Evolutionary conservation across 1,139 yeast species (phyloP).

Genomic region (Sugiyamaella xylanicola): DNA sequence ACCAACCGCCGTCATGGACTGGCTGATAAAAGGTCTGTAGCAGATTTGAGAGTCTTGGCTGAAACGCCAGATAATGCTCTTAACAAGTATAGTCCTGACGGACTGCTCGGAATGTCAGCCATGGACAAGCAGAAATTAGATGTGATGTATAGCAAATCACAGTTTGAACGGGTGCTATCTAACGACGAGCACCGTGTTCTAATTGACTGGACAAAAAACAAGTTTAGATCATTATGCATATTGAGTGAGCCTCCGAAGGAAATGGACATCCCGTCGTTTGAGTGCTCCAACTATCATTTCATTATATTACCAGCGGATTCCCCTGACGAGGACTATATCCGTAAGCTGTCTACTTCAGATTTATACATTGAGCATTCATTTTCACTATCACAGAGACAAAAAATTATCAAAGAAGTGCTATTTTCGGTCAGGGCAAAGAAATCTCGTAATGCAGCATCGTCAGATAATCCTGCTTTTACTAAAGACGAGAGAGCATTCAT

Average conservation of each 20-base stretch:
- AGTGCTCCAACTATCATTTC: conserved; percentile 46
- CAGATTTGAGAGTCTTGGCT: conserved; percentile 20
- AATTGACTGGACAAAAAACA: conserved; percentile 65
- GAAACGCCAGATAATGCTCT: conserved; percentile 19
- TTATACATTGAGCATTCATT: conserved; percentile 58
- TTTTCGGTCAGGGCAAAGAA: conserved; percentile 19
- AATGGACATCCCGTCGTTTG: conserved; percentile 37
- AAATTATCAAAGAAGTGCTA: conserved; percentile 44
- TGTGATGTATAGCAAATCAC: conserved; percentile 51
- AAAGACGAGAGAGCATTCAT: conserved; percentile 51
- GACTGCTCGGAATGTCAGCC: conserved; percentile 28
- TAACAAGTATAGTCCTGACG: conserved; percentile 23
- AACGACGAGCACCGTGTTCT: conserved; percentile 62
- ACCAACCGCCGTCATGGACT: not conserved
- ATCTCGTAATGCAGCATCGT: not conserved
- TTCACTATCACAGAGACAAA: conserved; percentile 41
- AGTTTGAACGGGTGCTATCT: conserved; percentile 48
- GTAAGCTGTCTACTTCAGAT: conserved; percentile 47
- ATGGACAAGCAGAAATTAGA: conserved; percentile 51
- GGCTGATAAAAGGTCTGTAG: conserved; percentile 15
- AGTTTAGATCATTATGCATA: conserved; percentile 61
- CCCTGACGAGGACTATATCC: conserved; percentile 50
- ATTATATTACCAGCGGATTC: conserved; percentile 49
- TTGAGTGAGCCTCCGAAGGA: conserved; percentile 51
- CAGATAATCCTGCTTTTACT: conserved; percentile 30